Evolutionary conservation across 768 basidiomycete genomes (phyloP).

Genomic region (Rhizopogon vesiculosus): DNA sequence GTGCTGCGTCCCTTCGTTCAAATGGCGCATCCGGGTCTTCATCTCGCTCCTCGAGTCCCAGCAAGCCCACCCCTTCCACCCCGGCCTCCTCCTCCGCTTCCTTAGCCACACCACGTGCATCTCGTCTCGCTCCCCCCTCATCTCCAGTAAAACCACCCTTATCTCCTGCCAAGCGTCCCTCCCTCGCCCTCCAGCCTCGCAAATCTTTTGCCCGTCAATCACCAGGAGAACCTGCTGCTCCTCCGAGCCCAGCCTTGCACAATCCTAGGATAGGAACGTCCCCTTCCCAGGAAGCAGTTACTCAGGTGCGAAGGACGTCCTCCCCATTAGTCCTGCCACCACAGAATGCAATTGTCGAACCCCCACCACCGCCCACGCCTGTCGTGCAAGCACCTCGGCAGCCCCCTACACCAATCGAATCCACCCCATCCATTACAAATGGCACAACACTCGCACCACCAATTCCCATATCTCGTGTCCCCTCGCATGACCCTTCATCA

Average conservation of each 20-base stretch:
- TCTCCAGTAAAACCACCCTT: constrained; percentile 48
- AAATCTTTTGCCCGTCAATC: constrained; percentile 45
- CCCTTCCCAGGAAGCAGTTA: constrained; percentile 17
- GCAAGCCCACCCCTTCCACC: constrained; percentile 33
- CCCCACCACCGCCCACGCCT: constrained; percentile 16
- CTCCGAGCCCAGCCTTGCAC: constrained; percentile 23
- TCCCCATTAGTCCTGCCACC: constrained; percentile 35
- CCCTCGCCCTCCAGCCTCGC: constrained; percentile 43
- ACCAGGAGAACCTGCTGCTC: constrained; percentile 30
- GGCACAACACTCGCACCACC: background rate
- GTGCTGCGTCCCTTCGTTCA: constrained; percentile 36
- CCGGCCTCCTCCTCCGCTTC: constrained; percentile 27
- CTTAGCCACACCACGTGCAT: constrained; percentile 18
- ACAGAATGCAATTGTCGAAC: constrained; percentile 26
- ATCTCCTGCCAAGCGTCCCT: constrained; percentile 58
- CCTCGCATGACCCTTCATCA: constrained; percentile 17
- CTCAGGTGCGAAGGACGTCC: constrained; percentile 26
- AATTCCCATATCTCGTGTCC: background rate
- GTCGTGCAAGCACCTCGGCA: constrained; percentile 3
- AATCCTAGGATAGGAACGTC: constrained; percentile 28
- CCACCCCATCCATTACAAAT: constrained; percentile 12
- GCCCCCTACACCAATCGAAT: constrained; percentile 12
- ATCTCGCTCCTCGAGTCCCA: constrained; percentile 64
- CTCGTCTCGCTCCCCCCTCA: constrained; percentile 28
- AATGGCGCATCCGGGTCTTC: constrained; percentile 36